Evolutionary conservation across 306 rosid species (phyloP), one percentile per base, ranked within the genome.

Genomic region (Lathyrus sativus): DNA sequence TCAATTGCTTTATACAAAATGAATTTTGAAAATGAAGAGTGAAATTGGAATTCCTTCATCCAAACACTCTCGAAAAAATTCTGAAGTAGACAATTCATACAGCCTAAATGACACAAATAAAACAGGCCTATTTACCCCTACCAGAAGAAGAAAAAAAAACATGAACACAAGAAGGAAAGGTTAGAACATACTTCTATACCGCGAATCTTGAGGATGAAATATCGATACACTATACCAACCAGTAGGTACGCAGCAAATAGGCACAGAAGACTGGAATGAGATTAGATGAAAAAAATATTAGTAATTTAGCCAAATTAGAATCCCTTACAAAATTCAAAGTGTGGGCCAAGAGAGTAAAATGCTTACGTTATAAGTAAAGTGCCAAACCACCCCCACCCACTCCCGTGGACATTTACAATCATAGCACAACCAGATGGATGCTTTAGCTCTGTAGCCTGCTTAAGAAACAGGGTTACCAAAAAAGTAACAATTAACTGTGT

Each of bases 381-480:
- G 80, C 74, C 87, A 79, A 92, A 82, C 96, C 88, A 90, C 71
- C 98, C 93, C 98, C 78, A 90, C 18, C 88, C 89, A 51, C 74
- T 73, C 19, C 85, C 89, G 53, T 77, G 77, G 70, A 81, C 84
- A 64, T 81, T 76, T 24, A 74, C 72, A 29, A 85, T 70, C 62
- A 76, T 60, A 49, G 96, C 96, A 85, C 98, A 90, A 43, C 93
- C 98, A 74, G 98, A 90, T 35, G 98, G 96, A 80, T 92, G 98
- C 72, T 74, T 92, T 44, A 92, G 59, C 77, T 67, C 77, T n/a
- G 91, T 86, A 59, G 85, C 87, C 98, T 92, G 91, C 62, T 62
- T 43, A 54, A 67, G 67, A 74, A 75, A 74, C 68, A 71, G 46
- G 64, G 73, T 65, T 67, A 67, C 56, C 67, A 38, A 60, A 14